Percentiles rank a stretch among this genome's conserved stretches.
Conservation (phyloP, 495 filamentous ascomycete genomes). For the Lepraria neglecta region DNA sequence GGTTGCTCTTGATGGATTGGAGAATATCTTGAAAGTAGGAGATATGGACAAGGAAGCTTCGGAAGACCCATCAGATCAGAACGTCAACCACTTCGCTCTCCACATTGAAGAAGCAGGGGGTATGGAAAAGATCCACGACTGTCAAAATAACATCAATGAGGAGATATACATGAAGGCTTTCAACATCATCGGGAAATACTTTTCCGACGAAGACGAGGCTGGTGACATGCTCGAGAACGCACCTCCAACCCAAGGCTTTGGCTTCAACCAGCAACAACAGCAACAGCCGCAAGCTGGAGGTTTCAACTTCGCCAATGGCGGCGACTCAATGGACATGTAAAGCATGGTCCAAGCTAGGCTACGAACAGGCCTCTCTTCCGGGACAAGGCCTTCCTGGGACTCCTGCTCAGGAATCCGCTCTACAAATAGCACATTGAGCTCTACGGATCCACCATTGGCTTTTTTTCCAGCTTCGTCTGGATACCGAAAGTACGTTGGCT, state of each 20-base stretch:
- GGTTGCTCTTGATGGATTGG: slow-evolving; percentile 93
- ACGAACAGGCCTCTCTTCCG: neutral
- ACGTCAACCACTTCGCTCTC: slow-evolving; percentile 91
- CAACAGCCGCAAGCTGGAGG: slow-evolving; percentile 65
- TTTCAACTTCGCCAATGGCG: slow-evolving; percentile 90
- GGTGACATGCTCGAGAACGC: slow-evolving; percentile 66
- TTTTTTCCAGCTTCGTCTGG: slow-evolving; percentile 3
- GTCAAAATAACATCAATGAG: slow-evolving; percentile 99
- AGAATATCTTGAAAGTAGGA: slow-evolving; percentile 99
- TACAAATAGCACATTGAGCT: neutral
- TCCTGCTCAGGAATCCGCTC: slow-evolving; percentile 2
- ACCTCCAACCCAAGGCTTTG: slow-evolving; percentile 64
- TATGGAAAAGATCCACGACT: slow-evolving; percentile 99
- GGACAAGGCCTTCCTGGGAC: neutral
- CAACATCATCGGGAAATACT: slow-evolving; percentile 99
- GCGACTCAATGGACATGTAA: slow-evolving; percentile 99
- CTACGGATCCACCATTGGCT: slow-evolving; percentile 6
- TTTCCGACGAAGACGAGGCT: slow-evolving; percentile 94
- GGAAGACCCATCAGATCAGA: slow-evolving; percentile 57
- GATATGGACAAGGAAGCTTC: slow-evolving; percentile 94
- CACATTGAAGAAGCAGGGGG: slow-evolving; percentile 98
- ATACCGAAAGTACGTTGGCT: slow-evolving; percentile 15
- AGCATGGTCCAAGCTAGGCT: slow-evolving; percentile 14
- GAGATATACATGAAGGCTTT: slow-evolving; percentile 99
- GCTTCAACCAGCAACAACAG: slow-evolving; percentile 74